Percentiles rank a stretch among this genome's conserved stretches.
Evolutionary conservation across 257 asterid genomes (phyloP).

Genomic region (Nicotiana undulata): DNA sequence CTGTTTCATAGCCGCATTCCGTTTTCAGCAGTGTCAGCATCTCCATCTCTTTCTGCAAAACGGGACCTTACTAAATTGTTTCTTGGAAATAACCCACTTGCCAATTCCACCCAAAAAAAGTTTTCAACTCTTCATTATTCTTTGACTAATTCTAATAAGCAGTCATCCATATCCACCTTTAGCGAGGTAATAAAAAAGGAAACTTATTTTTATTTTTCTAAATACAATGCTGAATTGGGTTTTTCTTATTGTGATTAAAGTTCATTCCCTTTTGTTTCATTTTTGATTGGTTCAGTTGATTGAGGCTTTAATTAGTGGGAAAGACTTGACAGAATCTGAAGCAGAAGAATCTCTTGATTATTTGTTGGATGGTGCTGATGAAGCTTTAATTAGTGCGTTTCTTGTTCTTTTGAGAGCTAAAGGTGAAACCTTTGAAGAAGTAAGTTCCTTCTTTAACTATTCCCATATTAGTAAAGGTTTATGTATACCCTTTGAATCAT

Average conservation of each 20-base stretch:
- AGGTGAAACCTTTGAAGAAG: constrained; percentile 94
- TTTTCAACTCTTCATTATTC: constrained; percentile 5
- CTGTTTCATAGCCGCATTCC: constrained; percentile 1
- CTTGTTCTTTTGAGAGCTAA: constrained; percentile 94
- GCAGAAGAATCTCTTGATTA: constrained; percentile 84
- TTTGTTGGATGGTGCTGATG: constrained; percentile 83
- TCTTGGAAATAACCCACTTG: constrained; percentile 9
- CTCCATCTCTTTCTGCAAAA: not conserved
- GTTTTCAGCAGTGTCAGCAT: not conserved
- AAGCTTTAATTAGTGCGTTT: constrained; percentile 86
- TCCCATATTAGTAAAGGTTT: not conserved
- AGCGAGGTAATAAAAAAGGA: constrained; percentile 8
- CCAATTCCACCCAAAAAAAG: not conserved
- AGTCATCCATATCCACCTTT: constrained; percentile 11
- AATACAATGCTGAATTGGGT: not conserved
- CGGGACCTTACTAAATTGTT: constrained; percentile 1
- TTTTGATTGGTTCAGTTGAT: constrained; percentile 42
- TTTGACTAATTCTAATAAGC: not conserved
- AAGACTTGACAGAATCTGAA: constrained; percentile 71
- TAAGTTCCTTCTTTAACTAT: constrained; percentile 17
- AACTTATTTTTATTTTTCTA: not conserved
- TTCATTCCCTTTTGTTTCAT: not conserved
- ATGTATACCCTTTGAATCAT: not conserved
- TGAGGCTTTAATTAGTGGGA: constrained; percentile 65
- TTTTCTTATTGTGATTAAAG: not conserved